Evolutionary conservation across 192 early-diverging fungal species (phyloP).

Genomic region (Coemansia aciculifera): DNA sequence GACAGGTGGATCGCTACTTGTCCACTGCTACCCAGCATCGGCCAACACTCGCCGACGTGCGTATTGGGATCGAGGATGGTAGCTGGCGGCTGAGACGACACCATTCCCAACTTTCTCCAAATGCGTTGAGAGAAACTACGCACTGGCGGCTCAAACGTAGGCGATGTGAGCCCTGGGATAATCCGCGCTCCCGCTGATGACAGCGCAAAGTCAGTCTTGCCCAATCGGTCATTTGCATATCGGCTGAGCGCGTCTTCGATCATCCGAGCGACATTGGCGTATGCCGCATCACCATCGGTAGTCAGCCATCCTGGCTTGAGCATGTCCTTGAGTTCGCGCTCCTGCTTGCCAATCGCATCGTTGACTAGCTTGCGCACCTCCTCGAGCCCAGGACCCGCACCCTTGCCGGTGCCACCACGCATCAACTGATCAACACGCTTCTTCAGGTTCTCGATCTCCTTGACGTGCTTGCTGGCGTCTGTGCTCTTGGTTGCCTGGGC

Average conservation of each 20-base stretch:
- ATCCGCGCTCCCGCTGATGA: constrained; percentile 64
- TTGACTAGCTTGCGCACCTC: constrained; percentile 43
- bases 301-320: constrained; percentile 42
- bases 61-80: constrained; percentile 50
- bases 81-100: constrained; percentile 44
- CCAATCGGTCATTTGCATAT: constrained; percentile 60
- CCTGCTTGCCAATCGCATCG: constrained; percentile 42
- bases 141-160: constrained; percentile 54
- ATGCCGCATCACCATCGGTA: constrained; percentile 45
- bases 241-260: constrained; percentile 63
- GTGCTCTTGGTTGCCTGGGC: constrained; percentile 11
- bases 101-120: constrained; percentile 33
- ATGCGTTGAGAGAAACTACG: constrained; percentile 18
- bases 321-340: constrained; percentile 35
- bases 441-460: constrained; percentile 36
- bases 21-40: constrained; percentile 63
- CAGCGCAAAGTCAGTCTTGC: constrained; percentile 70
- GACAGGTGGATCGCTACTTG: constrained; percentile 64
- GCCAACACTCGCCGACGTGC: constrained; percentile 75
- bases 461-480: constrained; percentile 20
- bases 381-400: constrained; percentile 20
- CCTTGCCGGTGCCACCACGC: constrained; percentile 23
- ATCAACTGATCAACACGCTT: constrained; percentile 39
- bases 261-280: constrained; percentile 48
- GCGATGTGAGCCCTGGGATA: constrained; percentile 62